A percentile compares a stretch with the other conserved stretches of the same genome.
Evolutionary conservation across 352 stramenopile genomes (phyloP).

Genomic region (Pythium coloratum): DNA sequence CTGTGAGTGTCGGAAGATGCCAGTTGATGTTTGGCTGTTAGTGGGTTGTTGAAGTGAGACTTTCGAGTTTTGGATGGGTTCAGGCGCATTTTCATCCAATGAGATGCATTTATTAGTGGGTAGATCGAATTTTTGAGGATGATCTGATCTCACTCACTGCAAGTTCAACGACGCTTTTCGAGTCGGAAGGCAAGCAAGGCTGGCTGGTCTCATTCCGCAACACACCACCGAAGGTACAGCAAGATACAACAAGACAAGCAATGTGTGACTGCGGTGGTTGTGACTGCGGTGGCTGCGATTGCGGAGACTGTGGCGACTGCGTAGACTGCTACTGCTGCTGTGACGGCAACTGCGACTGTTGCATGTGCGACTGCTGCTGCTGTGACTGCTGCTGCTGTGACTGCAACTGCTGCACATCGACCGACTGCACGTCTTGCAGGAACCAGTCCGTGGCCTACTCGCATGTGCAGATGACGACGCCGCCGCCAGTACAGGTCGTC

Average conservation of each 20-base stretch:
- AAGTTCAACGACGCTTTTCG: no score
- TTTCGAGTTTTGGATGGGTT: neutral
- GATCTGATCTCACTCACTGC: no score
- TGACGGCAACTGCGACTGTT: constrained; percentile 7
- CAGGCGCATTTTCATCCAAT: neutral
- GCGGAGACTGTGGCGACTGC: constrained; percentile 3
- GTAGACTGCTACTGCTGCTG: constrained; percentile 6
- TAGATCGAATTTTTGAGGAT: neutral
- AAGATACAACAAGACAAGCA: neutral
- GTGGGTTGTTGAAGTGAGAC: neutral
- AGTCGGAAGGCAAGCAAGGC: no score
- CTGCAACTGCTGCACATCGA: no score
- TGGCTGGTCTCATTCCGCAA: neutral
- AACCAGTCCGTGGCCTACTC: neutral
- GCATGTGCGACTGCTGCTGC: neutral
- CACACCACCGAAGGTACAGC: neutral
- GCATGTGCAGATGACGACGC: neutral
- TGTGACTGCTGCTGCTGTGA: neutral
- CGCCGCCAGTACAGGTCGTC: constrained; percentile 9
- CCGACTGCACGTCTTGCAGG: constrained; percentile 5
- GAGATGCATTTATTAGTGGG: neutral
- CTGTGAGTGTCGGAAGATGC: no score
- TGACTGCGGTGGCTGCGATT: constrained; percentile 5
- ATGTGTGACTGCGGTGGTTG: constrained; percentile 13
- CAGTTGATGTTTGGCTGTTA: neutral